These are phyloP conservation scores for Dothistroma pini DNA, from an alignment of 2,329 filamentous ascomycete genomes.

Conservation along the genomic window DNA sequence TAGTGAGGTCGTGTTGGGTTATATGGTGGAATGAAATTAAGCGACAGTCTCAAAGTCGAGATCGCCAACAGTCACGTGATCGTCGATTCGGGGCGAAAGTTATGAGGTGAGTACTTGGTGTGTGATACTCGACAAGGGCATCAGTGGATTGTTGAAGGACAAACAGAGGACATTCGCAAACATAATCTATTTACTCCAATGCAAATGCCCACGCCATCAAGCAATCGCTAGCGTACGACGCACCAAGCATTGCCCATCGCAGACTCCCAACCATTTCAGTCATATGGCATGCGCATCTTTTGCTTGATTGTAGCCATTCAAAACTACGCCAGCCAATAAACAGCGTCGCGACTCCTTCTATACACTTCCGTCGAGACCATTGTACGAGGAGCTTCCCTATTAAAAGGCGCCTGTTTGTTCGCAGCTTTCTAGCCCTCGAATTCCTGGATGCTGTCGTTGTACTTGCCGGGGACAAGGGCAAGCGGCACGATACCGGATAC, in stretches of 20 bases:
- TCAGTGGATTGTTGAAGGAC: not conserved
- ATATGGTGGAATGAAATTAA: not conserved
- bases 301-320: not conserved
- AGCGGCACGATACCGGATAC: constrained; percentile 95
- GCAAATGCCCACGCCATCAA: constrained; percentile 7
- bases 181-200: constrained; percentile 12
- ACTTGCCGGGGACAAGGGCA: constrained; percentile 65
- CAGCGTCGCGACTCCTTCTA: not conserved
- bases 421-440: constrained; percentile 47
- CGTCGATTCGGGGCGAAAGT: not conserved
- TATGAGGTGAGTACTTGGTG: not conserved
- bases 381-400: not conserved
- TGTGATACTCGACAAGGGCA: not conserved
- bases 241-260: not conserved
- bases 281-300: constrained; percentile 1
- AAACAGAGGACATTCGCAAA: constrained; percentile 9
- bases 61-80: not conserved
- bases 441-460: constrained; percentile 56
- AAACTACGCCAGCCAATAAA: not conserved
- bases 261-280: not conserved
- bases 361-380: not conserved
- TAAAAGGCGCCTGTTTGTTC: not conserved
- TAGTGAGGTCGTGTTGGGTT: not conserved
- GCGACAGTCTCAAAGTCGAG: not conserved
- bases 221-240: constrained; percentile 10